Base-by-base conservation (phyloP, 345 rosid genomes). In the Populus simonii region DNA sequence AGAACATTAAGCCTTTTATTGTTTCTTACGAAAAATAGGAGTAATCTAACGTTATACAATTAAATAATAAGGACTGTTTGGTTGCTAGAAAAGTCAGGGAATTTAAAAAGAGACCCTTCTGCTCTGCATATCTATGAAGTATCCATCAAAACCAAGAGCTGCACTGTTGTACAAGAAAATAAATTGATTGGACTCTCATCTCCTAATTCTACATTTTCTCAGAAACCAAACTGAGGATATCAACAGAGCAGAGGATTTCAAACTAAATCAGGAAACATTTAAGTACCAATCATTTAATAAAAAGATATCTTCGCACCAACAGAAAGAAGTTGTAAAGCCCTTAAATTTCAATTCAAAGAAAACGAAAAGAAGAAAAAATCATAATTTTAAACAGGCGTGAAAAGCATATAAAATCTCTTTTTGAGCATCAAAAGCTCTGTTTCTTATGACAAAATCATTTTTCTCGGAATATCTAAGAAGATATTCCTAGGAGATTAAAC, bases 151-250 rank as follows among this genome's bases (percentile, higher is more conserved):
- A 25, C 76, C 68, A 36, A 55, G 36, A 23, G 74, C 65, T 31
- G 65, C 38, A 4, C 22, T 25, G 15, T 6, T 22, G 65, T 43
- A 70, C 31, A 39, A 62, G 0, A 65, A 47, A 35, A 47, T 6
- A 20, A 49, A 18, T 65, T 65, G 25, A 35, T 65, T 47, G 27
- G 38, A 74, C 29, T 38, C 66, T 33, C 53, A 8, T 22, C 17
- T 49, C 59, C 27, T 61, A 38, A 27, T 75, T 61, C 62, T 62
- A 4, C 53, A 25, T 23, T 79, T 80, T 80, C 84, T 72, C 76
- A 63, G 33, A 23, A 59, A 69, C 61, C 85, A 78, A 78, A 78
- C 78, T 76, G 70, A 63, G 27, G 27, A 51, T 55, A 27, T 51
- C 7, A 57, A 51, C 23, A 66, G 25, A 38, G 35, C n/a, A 66